Evolutionary conservation across 805 yeast species (phyloP), one percentile per base, ranked within the genome.

Genomic region (Zygosaccharomyces bisporus): DNA sequence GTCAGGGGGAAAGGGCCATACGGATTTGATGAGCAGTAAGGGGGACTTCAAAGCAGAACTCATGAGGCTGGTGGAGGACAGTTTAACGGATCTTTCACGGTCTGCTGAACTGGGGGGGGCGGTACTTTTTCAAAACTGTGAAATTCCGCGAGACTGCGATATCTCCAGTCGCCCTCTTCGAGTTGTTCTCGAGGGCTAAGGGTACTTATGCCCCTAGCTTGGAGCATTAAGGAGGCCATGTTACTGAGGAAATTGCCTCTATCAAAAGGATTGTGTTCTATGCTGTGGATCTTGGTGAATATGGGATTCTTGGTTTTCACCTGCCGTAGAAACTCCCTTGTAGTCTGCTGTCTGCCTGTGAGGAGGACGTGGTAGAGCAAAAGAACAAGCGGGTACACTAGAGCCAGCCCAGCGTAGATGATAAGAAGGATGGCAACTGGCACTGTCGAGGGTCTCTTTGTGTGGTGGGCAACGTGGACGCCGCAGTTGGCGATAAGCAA

Each of bases 281-380:
- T 45, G 6, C 51, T 34, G 3, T 39, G 45, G 12, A 60, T 50
- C 18, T 47, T 45, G 31, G 60, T 57, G 43, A 60, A 51, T 4
- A 63, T 51, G 9, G 70, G 68, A 46, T 59, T 63, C 35, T 65
- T 59, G 4, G 66, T 56, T 8, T 73, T 69, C 6, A 70, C 64
- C 19, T 72, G 63, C 54, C 75, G 76, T 39, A 86, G 65, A 56
- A 74, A 86, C 53, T 86, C 95, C 49, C 89, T 71, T 5, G 95
- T 86, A 6, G 90, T 81, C 50, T 82, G 72, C 38, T 81, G 81
- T 6, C 76, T 71, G 1, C 76, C 56, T 0, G 79, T 75, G 40
- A 86, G 61, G 40, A 69, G 74, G 0, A 77, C 29, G 54, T 86
- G 95, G 51, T 73, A 75, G 0, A 64, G 33, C 14, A 83, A 56